phyloP scores from a whole-genome alignment of 2,329 filamentous ascomycete species.

The Dothiorella sarmentorum region DNA sequence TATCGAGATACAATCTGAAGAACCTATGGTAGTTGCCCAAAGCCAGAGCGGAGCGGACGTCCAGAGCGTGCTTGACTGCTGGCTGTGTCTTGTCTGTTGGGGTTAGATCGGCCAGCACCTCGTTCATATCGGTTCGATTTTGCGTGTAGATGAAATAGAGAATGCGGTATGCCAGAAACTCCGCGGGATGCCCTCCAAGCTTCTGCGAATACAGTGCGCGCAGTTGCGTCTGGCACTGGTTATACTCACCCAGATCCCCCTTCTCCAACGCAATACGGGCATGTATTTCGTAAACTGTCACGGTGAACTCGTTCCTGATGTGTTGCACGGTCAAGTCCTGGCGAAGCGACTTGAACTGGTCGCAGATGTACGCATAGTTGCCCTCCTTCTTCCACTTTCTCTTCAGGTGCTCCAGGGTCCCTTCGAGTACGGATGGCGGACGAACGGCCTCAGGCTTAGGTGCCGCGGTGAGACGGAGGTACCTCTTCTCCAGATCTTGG shows the following conservation, averaged over 20 bases:
- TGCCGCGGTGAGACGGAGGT: conserved; percentile 86
- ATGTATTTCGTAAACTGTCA: conserved; percentile 95
- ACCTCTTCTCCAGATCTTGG: conserved; percentile 83
- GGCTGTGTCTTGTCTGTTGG: conserved; percentile 85
- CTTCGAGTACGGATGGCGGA: conserved; percentile 72
- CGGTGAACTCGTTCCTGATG: conserved; percentile 94
- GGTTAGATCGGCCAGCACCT: conserved; percentile 98
- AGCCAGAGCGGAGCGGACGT: conserved; percentile 86
- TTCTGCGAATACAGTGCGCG: conserved; percentile 85
- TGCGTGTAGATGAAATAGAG: conserved; percentile 99
- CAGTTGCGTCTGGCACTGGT: conserved; percentile 98
- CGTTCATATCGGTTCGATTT: conserved; percentile 97
- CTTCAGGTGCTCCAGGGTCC: conserved; percentile 84
- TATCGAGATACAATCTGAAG: conserved; percentile 91
- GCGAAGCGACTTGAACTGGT: conserved; percentile 97
- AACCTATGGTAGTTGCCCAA: conserved; percentile 97
- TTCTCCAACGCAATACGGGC: conserved; percentile 96
- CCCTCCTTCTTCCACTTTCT: conserved; percentile 91
- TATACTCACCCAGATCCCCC: conserved; percentile 99
- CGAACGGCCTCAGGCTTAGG: conserved; percentile 87
- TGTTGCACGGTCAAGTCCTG: conserved; percentile 98
- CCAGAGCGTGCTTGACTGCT: conserved; percentile 84
- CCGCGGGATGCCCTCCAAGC: conserved; percentile 82
- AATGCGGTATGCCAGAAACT: conserved; percentile 99
- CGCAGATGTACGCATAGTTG: conserved; percentile 97